Evolutionary conservation across 257 asterid genomes (phyloP).

Genomic region (Petrea volubilis): DNA sequence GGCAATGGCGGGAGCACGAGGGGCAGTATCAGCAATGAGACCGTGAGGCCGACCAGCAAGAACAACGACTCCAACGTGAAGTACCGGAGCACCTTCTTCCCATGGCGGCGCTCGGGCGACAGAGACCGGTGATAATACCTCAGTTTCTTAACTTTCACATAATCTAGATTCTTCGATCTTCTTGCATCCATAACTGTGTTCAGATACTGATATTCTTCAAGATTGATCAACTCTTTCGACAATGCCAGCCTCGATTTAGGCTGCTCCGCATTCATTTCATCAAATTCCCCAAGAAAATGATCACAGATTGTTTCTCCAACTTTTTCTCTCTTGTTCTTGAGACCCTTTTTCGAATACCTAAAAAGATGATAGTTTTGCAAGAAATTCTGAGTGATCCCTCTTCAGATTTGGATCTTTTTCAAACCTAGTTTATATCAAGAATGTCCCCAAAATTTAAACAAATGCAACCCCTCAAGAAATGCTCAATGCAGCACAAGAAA

Average conservation of each 20-base stretch:
- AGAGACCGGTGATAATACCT: neutral
- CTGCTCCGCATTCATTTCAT: conserved; percentile 18
- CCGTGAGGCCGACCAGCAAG: conserved; percentile 59
- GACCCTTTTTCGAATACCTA: too few relatives aligned
- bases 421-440: neutral
- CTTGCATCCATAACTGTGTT: conserved; percentile 37
- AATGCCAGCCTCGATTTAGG: conserved; percentile 16
- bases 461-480: neutral
- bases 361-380: too few relatives aligned
- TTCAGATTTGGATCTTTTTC: neutral
- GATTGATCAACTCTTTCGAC: conserved; percentile 18
- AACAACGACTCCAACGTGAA: conserved; percentile 54
- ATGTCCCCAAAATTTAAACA: neutral
- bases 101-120: conserved; percentile 32
- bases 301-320: too few relatives aligned
- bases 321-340: too few relatives aligned
- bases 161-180: conserved; percentile 2
- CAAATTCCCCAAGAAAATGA: too few relatives aligned
- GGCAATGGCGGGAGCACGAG: conserved; percentile 76
- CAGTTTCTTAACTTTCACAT: conserved; percentile 12
- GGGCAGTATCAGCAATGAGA: conserved; percentile 63
- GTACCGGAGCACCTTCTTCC: conserved; percentile 40
- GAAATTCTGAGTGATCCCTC: too few relatives aligned
- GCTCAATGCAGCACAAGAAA: neutral
- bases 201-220: conserved; percentile 28